A percentile compares a stretch with the other conserved stretches of the same genome.
phyloP scores from a whole-genome alignment of 2,329 filamentous ascomycete genomes.

The Trichothecium sympodiale region DNA sequence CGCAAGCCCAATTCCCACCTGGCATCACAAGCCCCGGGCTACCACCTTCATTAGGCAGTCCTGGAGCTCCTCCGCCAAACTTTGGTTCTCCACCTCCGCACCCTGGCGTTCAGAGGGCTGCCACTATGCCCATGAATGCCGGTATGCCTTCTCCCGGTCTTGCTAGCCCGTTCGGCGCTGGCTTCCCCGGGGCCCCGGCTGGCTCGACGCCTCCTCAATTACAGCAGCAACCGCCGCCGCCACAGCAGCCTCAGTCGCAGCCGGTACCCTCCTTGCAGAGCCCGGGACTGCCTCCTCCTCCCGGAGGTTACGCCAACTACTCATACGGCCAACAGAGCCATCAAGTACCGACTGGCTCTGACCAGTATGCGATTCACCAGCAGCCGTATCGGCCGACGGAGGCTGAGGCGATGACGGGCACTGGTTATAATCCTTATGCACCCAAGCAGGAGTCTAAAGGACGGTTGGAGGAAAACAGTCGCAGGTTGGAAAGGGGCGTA shows the following conservation, averaged over 20 bases:
- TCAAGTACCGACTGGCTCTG: neutral
- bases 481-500: constrained; percentile 58
- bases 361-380: constrained; percentile 49
- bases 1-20: constrained; percentile 32
- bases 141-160: constrained; percentile 27
- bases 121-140: constrained; percentile 35
- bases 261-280: constrained; percentile 13
- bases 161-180: constrained; percentile 26
- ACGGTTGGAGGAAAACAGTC: constrained; percentile 54
- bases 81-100: constrained; percentile 23
- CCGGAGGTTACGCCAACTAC: constrained; percentile 47
- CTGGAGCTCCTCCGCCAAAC: constrained; percentile 30
- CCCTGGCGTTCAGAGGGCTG: constrained; percentile 36
- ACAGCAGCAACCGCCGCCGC: constrained; percentile 26
- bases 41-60: constrained; percentile 16
- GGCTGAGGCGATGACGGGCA: constrained; percentile 34
- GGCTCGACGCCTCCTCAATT: constrained; percentile 29
- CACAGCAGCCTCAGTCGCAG: constrained; percentile 11
- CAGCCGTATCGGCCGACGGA: constrained; percentile 62
- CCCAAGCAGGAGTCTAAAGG: constrained; percentile 33
- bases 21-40: constrained; percentile 29
- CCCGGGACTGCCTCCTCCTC: constrained; percentile 29
- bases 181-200: constrained; percentile 32
- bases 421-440: constrained; percentile 25
- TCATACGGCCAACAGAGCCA: constrained; percentile 22